Conservation (phyloP, 1,284 basidiomycete species). For the Athelia sp. region DNA sequence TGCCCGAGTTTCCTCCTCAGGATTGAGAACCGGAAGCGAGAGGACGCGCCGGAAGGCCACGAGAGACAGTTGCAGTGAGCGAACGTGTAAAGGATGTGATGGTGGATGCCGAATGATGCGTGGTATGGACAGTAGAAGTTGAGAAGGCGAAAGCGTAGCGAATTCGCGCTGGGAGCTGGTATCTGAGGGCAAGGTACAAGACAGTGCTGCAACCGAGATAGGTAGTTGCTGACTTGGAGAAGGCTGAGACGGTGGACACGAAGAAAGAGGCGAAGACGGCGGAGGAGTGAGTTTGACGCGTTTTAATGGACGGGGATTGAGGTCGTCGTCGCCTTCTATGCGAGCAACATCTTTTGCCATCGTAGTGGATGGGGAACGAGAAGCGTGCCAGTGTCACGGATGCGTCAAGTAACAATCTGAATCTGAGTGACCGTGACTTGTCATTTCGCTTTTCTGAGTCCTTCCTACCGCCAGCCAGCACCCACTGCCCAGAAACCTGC, state of each 20-base stretch:
- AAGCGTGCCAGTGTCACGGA: too few species aligned
- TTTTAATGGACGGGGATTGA: background rate
- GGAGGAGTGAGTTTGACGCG: conserved; percentile 1
- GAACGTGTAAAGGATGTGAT: conserved; percentile 45
- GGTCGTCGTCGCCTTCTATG: background rate
- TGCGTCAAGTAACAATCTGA: too few species aligned
- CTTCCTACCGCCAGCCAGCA: too few species aligned
- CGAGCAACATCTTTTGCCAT: background rate
- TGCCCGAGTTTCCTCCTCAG: conserved; percentile 59
- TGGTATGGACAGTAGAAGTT: conserved; percentile 57
- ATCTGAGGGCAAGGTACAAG: background rate
- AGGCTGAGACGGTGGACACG: conserved; percentile 24
- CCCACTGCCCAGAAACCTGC: too few species aligned
- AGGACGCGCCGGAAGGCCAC: conserved; percentile 52
- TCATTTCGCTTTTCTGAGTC: too few species aligned
- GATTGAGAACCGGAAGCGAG: conserved; percentile 41
- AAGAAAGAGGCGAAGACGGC: conserved; percentile 14
- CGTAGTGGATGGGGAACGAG: too few species aligned
- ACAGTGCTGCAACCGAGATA: background rate
- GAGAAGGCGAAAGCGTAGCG: conserved; percentile 37
- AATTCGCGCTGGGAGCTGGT: background rate
- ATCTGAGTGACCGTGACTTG: too few species aligned
- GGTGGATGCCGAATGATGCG: conserved; percentile 56
- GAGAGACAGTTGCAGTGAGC: conserved; percentile 51
- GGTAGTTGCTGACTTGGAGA: background rate